These are phyloP conservation scores for Triticum dicoccoides DNA, from an alignment of 176 grass and related monocot species.

Conservation along the genomic window DNA sequence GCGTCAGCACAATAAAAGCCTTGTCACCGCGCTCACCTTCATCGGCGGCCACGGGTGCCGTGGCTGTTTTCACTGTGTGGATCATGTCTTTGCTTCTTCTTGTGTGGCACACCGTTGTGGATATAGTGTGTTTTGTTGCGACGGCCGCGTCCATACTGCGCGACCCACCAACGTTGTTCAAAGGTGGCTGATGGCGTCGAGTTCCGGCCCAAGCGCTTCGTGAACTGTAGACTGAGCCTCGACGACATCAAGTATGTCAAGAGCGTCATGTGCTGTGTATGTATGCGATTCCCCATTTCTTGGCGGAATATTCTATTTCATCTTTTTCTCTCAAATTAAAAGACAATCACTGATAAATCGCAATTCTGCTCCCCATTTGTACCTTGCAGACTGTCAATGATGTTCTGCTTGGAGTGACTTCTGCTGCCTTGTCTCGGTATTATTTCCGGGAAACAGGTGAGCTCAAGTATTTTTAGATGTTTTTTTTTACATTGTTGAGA, in stretches of 20 bases:
- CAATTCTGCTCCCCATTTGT: too few relatives aligned
- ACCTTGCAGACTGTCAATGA: constrained; percentile 75
- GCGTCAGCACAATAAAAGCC: constrained; percentile 19
- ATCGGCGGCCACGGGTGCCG: background rate
- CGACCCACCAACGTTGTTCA: constrained; percentile 51
- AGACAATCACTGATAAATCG: background rate
- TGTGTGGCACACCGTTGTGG: constrained; percentile 57
- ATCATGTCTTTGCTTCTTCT: constrained; percentile 28
- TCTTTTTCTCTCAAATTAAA: background rate
- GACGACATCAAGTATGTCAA: constrained; percentile 75
- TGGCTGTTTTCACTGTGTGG: constrained; percentile 22
- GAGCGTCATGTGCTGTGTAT: constrained; percentile 63
- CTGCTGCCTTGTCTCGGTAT: constrained; percentile 61
- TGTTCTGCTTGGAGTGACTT: constrained; percentile 71
- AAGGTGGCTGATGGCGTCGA: constrained; percentile 49
- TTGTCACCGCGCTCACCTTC: background rate
- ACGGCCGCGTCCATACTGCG: constrained; percentile 27
- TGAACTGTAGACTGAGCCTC: constrained; percentile 62
- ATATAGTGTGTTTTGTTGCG: constrained; percentile 31
- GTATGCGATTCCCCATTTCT: background rate
- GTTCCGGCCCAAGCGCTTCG: constrained; percentile 50
- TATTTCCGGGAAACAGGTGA: constrained; percentile 54
- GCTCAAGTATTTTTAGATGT: background rate
- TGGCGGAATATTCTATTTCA: background rate
- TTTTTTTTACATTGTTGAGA: background rate